These are phyloP conservation scores for Aspergillus japonicus DNA, from an alignment of 2,329 filamentous ascomycete species.

Conservation along the genomic window DNA sequence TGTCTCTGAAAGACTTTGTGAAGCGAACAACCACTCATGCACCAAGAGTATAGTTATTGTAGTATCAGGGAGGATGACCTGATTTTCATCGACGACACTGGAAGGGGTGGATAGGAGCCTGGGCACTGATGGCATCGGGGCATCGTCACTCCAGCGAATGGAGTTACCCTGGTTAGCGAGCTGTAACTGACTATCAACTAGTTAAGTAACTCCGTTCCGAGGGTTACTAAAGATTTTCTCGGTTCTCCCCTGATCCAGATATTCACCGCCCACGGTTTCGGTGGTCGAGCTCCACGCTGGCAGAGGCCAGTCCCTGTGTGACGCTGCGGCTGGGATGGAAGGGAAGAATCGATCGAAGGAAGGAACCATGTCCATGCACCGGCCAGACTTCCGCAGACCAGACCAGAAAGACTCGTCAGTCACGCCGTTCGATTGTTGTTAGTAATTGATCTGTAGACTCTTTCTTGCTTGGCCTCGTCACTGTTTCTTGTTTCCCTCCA, in stretches of 20 bases:
- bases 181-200: neutral
- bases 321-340: neutral
- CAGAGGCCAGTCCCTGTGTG: neutral
- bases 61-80: too few species aligned
- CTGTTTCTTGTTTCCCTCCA: neutral
- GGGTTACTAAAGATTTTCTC: neutral
- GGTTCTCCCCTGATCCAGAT: neutral
- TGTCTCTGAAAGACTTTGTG: too few species aligned
- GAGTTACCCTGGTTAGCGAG: neutral
- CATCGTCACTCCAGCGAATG: neutral
- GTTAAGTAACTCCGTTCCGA: neutral
- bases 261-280: conserved; percentile 1
- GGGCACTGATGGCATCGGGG: too few species aligned
- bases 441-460: neutral
- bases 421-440: neutral
- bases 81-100: neutral
- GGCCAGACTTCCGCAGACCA: neutral
- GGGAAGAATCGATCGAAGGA: neutral
- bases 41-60: too few species aligned
- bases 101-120: neutral
- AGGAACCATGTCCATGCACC: neutral
- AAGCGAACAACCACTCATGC: too few species aligned
- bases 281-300: neutral
- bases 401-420: neutral
- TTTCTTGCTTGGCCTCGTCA: neutral